Percentiles rank a stretch among this genome's conserved stretches.
phyloP scores from a whole-genome alignment of 352 stramenopile species.

The Albugo laibachii region DNA sequence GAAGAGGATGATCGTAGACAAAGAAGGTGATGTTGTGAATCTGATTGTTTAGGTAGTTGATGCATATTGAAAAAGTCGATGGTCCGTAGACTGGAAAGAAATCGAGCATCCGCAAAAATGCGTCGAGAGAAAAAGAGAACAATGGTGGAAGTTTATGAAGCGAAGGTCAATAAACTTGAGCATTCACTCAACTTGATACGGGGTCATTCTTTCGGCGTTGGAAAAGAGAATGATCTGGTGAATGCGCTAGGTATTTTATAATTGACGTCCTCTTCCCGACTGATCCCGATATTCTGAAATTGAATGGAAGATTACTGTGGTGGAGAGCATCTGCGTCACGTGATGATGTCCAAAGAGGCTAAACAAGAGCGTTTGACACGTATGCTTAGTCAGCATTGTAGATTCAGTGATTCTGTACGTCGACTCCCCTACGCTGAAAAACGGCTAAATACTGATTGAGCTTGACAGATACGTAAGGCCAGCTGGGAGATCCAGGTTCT shows the following conservation, averaged over 20 bases:
- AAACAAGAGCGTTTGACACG: slow-evolving; percentile 65
- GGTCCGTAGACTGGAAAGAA: slow-evolving; percentile 29
- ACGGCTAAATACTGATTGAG: no score
- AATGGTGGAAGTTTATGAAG: slow-evolving; percentile 77
- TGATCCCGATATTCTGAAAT: background rate
- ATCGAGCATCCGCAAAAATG: slow-evolving; percentile 57
- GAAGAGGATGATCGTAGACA: slow-evolving; percentile 70
- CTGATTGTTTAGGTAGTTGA: background rate
- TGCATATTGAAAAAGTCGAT: background rate
- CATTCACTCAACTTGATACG: slow-evolving; percentile 64
- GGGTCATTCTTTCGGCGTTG: slow-evolving; percentile 47
- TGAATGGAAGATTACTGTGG: slow-evolving; percentile 37
- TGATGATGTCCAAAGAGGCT: slow-evolving; percentile 66
- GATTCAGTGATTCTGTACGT: slow-evolving; percentile 49
- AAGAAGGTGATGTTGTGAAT: slow-evolving; percentile 12
- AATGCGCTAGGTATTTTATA: slow-evolving; percentile 39
- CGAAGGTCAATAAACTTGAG: slow-evolving; percentile 73
- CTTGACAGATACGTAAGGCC: slow-evolving; percentile 61
- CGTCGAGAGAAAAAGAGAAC: slow-evolving; percentile 76
- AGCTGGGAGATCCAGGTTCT: slow-evolving; percentile 70
- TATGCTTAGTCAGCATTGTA: slow-evolving; percentile 58
- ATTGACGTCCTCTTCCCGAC: background rate
- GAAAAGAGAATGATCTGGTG: slow-evolving; percentile 37
- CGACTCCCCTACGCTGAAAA: background rate
- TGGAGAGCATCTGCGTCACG: slow-evolving; percentile 56